A percentile compares a stretch with the other conserved stretches of the same genome.
Evolutionary conservation across 1,284 basidiomycete species (phyloP).

Genomic region (Rhizoctonia solani): DNA sequence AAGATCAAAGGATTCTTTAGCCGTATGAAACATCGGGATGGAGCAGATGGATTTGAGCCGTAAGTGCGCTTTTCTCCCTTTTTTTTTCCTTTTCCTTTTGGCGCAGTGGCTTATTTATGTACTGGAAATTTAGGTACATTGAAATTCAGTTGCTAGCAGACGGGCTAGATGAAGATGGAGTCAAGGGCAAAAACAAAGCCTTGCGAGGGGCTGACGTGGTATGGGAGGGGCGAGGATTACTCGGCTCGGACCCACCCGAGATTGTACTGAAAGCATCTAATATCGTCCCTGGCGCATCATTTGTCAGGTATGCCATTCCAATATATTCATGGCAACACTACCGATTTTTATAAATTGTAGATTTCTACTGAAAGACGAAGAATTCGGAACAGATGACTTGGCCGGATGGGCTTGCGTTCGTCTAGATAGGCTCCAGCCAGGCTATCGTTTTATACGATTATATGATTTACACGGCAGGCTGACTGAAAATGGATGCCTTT

Average conservation of each 20-base stretch:
- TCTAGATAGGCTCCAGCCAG: slow-evolving; percentile 20
- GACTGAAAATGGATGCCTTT: slow-evolving; percentile 21
- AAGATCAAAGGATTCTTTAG: slow-evolving; percentile 25
- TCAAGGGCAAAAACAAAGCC: slow-evolving; percentile 14
- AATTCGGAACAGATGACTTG: slow-evolving; percentile 20
- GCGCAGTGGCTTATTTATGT: no score
- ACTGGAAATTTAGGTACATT: not conserved
- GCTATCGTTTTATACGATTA: slow-evolving; percentile 24
- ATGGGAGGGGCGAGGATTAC: slow-evolving; percentile 10
- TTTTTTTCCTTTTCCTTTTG: not conserved
- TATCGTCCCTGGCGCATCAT: slow-evolving; percentile 28
- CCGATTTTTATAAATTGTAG: not conserved
- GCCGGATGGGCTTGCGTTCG: slow-evolving; percentile 22
- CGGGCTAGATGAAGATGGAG: slow-evolving; percentile 12
- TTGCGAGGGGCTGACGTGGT: slow-evolving; percentile 18
- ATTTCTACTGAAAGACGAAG: slow-evolving; percentile 23
- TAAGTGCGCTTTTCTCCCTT: not conserved
- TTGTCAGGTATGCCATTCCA: not conserved
- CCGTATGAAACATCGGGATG: slow-evolving; percentile 22
- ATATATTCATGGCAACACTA: not conserved
- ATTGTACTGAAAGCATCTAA: slow-evolving; percentile 21
- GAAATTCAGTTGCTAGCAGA: slow-evolving; percentile 19
- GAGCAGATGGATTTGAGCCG: slow-evolving; percentile 21
- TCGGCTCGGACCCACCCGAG: slow-evolving; percentile 25
- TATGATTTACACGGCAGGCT: slow-evolving; percentile 19